Conservation (phyloP, 139 green algal genomes). For the Chlorella ohadii region DNA sequence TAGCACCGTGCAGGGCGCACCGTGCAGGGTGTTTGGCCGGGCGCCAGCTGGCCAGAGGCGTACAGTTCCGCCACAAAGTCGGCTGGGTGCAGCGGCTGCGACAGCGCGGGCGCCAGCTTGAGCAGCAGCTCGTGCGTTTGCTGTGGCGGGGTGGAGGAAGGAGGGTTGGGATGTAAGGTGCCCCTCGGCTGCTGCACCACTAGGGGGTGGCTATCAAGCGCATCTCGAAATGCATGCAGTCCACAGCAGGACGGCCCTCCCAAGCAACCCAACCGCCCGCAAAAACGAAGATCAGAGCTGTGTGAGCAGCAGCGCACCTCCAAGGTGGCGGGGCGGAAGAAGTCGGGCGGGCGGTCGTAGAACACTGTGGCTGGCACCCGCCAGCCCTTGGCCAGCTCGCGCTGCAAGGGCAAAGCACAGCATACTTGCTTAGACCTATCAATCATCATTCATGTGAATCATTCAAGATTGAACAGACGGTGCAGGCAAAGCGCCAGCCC, state of each 20-base stretch:
- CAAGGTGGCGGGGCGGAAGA: constrained; percentile 70
- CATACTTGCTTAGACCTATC: too few relatives aligned
- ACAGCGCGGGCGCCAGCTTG: constrained; percentile 38
- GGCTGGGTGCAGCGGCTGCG: constrained; percentile 32
- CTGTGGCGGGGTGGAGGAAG: background rate
- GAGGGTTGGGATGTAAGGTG: background rate
- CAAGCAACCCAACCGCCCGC: too few relatives aligned
- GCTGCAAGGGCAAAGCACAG: background rate
- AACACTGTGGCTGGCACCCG: constrained; percentile 83
- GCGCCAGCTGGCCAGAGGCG: background rate
- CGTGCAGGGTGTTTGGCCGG: constrained; percentile 42
- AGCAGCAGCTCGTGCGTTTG: constrained; percentile 53
- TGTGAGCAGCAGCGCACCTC: constrained; percentile 1
- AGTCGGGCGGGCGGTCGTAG: constrained; percentile 84
- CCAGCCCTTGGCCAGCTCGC: constrained; percentile 76
- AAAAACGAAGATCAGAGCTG: too few relatives aligned
- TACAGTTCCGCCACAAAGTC: constrained; percentile 39
- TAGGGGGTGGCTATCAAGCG: too few relatives aligned
- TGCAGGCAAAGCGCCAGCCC: too few relatives aligned
- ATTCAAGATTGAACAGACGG: too few relatives aligned
- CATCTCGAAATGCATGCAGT: too few relatives aligned
- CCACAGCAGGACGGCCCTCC: too few relatives aligned
- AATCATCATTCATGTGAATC: too few relatives aligned
- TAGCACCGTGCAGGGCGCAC: background rate
- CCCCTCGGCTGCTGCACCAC: background rate